phyloP scores from a whole-genome alignment of 345 rosid genomes.

The Cardiospermum halicacabum region DNA sequence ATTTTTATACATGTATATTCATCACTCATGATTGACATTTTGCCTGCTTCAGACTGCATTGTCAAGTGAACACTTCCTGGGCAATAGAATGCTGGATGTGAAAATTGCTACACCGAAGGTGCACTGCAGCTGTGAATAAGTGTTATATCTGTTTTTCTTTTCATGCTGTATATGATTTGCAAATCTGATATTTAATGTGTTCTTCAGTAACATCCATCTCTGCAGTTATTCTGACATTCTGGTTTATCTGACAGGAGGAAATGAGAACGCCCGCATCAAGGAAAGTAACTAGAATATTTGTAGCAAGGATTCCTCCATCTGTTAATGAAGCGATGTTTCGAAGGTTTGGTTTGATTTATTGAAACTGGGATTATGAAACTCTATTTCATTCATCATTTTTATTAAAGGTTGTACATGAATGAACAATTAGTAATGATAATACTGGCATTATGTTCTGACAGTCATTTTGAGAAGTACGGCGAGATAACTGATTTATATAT shows the following conservation, averaged over 20 bases:
- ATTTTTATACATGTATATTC: neutral
- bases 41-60: constrained; percentile 50
- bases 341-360: constrained; percentile 34
- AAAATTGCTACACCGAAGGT: constrained; percentile 98
- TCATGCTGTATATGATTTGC: constrained; percentile 1
- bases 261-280: constrained; percentile 86
- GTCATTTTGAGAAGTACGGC: constrained; percentile 94
- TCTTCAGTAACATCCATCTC: neutral
- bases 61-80: constrained; percentile 75
- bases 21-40: constrained; percentile 5
- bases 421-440: constrained; percentile 11
- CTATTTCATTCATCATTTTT: constrained; percentile 7
- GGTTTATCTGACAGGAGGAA: constrained; percentile 66
- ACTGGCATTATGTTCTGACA: constrained; percentile 32
- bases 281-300: constrained; percentile 87
- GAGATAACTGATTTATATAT: constrained; percentile 89
- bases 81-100: constrained; percentile 84
- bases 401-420: neutral
- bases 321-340: constrained; percentile 78
- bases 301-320: constrained; percentile 83
- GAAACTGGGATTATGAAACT: neutral
- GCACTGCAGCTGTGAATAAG: constrained; percentile 2
- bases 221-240: neutral
- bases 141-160: neutral
- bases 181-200: neutral